phyloP scores from a whole-genome alignment of 305 asterid genomes.

The Solanum aculeatissimum region DNA sequence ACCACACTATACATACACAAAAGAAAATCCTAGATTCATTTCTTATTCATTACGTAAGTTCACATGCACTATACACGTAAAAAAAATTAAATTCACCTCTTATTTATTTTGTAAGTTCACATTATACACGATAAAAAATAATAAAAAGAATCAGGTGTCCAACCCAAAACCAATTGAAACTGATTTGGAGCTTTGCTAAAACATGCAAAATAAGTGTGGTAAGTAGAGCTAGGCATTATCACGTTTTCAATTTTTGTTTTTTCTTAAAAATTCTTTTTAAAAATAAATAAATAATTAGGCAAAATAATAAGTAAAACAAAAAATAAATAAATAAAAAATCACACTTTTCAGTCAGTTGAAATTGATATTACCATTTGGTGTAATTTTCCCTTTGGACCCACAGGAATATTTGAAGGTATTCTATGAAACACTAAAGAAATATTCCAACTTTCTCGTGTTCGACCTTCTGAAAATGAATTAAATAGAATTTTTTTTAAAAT shows the following conservation, averaged over 20 bases:
- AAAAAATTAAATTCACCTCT: not conserved
- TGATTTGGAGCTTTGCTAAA: not conserved
- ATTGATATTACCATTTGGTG: not conserved
- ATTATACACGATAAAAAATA: not conserved
- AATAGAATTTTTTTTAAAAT: too few species aligned
- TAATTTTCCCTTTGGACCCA: too few species aligned
- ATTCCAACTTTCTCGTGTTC: too few species aligned
- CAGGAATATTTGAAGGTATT: too few species aligned
- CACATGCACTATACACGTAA: not conserved
- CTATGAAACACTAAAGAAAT: too few species aligned
- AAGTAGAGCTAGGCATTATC: not conserved
- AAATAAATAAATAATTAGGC: not conserved
- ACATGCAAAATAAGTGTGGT: not conserved
- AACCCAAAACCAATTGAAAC: not conserved
- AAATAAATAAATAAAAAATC: too few species aligned
- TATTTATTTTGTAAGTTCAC: not conserved
- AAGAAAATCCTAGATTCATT: not conserved
- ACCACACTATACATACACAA: not conserved
- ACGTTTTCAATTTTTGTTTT: not conserved
- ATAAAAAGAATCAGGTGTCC: not conserved
- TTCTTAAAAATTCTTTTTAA: not conserved
- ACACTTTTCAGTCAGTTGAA: not conserved
- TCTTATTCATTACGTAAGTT: not conserved
- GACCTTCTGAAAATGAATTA: too few species aligned
- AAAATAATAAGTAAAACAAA: too few species aligned